Conservation (phyloP, 164 flowering plant genomes). For the Piper betle region DNA sequence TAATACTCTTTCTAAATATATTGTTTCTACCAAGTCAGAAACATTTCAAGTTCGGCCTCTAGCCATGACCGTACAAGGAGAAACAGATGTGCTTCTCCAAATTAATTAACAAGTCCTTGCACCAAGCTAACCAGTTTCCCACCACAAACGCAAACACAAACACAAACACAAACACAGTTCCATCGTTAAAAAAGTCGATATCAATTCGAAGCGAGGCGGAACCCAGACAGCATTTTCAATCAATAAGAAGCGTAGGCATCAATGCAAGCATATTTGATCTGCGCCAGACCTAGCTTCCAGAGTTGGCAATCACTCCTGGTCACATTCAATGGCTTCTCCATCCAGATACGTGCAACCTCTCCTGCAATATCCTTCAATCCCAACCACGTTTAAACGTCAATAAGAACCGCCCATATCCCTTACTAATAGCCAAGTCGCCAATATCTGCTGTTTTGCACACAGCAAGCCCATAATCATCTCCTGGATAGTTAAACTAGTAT, state of each 20-base stretch:
- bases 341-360: neutral
- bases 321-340: neutral
- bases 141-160: too few relatives aligned
- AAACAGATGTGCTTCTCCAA: too few relatives aligned
- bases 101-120: too few relatives aligned
- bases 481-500: too few relatives aligned
- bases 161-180: too few relatives aligned
- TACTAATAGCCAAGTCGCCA: neutral
- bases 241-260: conserved; percentile 2
- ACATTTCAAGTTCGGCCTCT: too few relatives aligned
- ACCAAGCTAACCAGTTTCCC: too few relatives aligned
- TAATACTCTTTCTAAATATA: too few relatives aligned
- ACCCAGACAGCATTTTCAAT: neutral
- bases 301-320: neutral
- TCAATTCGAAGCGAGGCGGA: neutral
- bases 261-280: conserved; percentile 2
- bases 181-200: too few relatives aligned
- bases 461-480: neutral
- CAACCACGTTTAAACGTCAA: neutral
- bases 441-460: neutral
- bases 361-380: neutral
- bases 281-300: neutral
- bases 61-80: too few relatives aligned
- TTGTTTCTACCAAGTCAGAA: too few relatives aligned
- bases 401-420: neutral